Base-by-base conservation (phyloP, 257 asterid species). In the Nicotiana knightiana region DNA sequence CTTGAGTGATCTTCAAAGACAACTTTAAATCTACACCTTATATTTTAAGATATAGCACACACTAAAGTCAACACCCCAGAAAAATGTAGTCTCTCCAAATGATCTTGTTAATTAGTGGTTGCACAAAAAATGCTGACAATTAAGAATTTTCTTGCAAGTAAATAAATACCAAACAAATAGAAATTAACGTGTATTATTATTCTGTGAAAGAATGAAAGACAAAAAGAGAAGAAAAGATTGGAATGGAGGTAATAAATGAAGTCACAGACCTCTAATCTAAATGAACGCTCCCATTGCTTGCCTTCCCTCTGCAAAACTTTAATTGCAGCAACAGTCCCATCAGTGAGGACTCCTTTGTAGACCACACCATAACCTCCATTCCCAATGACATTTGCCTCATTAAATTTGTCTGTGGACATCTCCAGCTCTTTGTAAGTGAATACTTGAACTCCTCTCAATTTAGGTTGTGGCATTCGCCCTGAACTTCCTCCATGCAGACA, bases 261-360 rank as follows among this genome's bases (percentile, higher is more conserved):
- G 63, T 10, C 8, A 84, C 80, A 26, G 63, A 92, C 98, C 98
- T 94, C 93, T 46, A 84, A 84, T 37, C 97, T 93, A 76, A 94
- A 94, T 9, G 98, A 90, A 13, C 97, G 95, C 61, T 94, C 97
- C 43, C 91, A 92, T 24, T 89, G 94, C 73, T 89, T 89, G 18
- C 97, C 98, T 37, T 90, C 89, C 32, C 89, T 83, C 61, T 88
- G 93, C 85, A 92, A 21, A 87, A 85, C 46, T 89, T 94, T 92
- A 82, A 94, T 84, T 13, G 97, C 97, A 62, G 89, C 94, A 32
- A 85, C 81, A 35, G 95, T 91, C 26, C 94, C 95, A 37, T 94
- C 93, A 62, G 86, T 55, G 12, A 94, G 88, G 67, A 87, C 75
- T 46, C 97, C 98, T 84, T 83, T 85, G 80, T 89, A 92, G 51